Evolutionary conservation across 2,329 filamentous ascomycete species (phyloP).

Genomic region (Aaosphaeria pasadenensis): DNA sequence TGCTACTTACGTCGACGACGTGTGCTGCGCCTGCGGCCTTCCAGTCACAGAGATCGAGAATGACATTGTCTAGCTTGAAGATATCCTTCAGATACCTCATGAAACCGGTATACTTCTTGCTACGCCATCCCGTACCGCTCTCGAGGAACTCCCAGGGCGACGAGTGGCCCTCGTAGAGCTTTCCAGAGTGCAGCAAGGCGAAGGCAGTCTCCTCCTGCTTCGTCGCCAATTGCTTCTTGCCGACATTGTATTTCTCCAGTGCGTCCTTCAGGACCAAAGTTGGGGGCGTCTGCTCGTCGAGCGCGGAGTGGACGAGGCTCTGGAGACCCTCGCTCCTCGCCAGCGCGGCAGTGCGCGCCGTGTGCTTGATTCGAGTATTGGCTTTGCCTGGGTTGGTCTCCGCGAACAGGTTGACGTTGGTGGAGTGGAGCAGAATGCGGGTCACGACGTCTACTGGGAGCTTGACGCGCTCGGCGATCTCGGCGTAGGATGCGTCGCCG

Average conservation of each 20-base stretch:
- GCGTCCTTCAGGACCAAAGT: constrained; percentile 28
- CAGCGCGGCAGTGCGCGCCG: constrained; percentile 27
- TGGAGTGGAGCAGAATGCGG: constrained; percentile 33
- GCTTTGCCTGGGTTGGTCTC: constrained; percentile 13
- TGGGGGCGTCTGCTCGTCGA: constrained; percentile 23
- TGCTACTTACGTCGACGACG: constrained; percentile 24
- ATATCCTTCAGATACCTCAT: constrained; percentile 34
- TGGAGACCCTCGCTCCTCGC: constrained; percentile 19
- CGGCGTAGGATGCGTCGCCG: constrained; percentile 41
- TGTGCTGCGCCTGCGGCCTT: constrained; percentile 16
- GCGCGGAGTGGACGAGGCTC: constrained; percentile 21
- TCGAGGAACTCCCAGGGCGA: constrained; percentile 30
- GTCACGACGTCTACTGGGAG: constrained; percentile 25
- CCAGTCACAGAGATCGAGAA: constrained; percentile 26
- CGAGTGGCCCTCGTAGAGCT: constrained; percentile 16
- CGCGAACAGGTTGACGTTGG: constrained; percentile 35
- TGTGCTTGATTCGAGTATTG: constrained; percentile 18
- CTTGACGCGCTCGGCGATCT: constrained; percentile 23
- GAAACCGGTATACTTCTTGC: constrained; percentile 27
- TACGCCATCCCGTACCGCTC: constrained; percentile 32
- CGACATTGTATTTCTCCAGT: constrained; percentile 20
- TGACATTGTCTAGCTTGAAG: constrained; percentile 23
- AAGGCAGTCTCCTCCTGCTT: constrained; percentile 26
- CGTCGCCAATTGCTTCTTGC: constrained; percentile 18
- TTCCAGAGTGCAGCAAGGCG: constrained; percentile 24